These are phyloP conservation scores for Ascosphaera apis DNA, from an alignment of 2,329 filamentous ascomycete species.

Conservation along the genomic window DNA sequence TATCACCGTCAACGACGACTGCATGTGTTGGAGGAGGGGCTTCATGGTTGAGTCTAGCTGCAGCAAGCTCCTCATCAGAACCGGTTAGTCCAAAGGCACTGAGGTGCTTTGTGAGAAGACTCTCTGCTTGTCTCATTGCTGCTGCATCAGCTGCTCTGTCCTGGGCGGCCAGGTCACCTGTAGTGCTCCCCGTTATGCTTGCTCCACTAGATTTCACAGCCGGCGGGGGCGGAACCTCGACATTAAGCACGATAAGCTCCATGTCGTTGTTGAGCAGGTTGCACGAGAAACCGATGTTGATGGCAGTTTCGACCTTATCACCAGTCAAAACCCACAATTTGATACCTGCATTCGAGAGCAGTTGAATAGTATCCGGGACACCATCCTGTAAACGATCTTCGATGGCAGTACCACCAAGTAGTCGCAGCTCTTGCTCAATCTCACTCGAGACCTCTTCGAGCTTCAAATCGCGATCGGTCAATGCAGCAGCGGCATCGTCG, in stretches of 20 bases:
- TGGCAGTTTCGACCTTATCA: conserved; percentile 96
- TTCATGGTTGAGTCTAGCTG: conserved; percentile 61
- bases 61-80: conserved; percentile 59
- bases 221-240: conserved; percentile 45
- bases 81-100: conserved; percentile 55
- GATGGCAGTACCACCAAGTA: conserved; percentile 87
- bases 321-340: conserved; percentile 97
- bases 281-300: conserved; percentile 99
- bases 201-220: no score
- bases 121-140: no score
- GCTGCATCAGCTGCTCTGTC: conserved; percentile 15
- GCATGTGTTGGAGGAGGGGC: conserved; percentile 74
- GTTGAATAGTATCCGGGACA: conserved; percentile 80
- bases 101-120: conserved; percentile 44
- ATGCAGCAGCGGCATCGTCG: conserved; percentile 61
- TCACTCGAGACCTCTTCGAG: conserved; percentile 70
- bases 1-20: conserved; percentile 84
- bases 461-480: conserved; percentile 77
- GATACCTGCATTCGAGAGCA: conserved; percentile 82
- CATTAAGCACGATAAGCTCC: conserved; percentile 80
- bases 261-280: conserved; percentile 94
- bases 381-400: conserved; percentile 93
- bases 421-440: conserved; percentile 71
- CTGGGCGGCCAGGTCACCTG: conserved; percentile 32
- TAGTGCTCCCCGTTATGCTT: no score